Base-by-base conservation (phyloP, 441 rosid genomes). In the Arabidopsis hybrid region DNA sequence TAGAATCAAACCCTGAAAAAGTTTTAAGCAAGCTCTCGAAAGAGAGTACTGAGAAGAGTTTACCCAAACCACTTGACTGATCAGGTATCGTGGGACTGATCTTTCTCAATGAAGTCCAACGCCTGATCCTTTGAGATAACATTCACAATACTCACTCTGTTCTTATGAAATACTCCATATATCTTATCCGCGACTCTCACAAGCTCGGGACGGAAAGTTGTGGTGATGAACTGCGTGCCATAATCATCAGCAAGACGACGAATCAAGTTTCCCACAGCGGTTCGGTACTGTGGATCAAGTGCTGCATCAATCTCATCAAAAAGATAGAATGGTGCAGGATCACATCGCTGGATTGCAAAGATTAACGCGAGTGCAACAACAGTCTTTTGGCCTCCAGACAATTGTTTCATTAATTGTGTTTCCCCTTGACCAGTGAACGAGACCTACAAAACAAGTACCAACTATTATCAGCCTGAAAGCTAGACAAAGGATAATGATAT, bases 391-490 rank as follows among this genome's bases (percentile, higher is more conserved):
- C 99, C 98, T 63, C 98, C 99, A 0, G 97, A 95, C 58, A 91
- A 77, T 66, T 93, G 97, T 83, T 93, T 95, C 97, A 95, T 93
- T 35, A 95, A 90, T 65, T 93, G 99, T 3, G 99, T 95, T 82
- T 95, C 98, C 26, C 96, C 99, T 85, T 90, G 98, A 76, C 98
- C 98, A 3, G 99, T 91, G 71, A 95, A 95, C 5, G 99, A 95
- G 47, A 95, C 99, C 99, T 95, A 77, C 40, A 49, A 81, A 55
- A 52, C 45, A 69, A 78, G 55, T 43, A 63, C 35, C 39, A 56
- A 51, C 38, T 80, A 46, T 58, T 57, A 71, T 69, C 72, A 78
- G 31, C 66, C 38, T 58, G 34, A 18, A 29, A 43, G 13, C 34
- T 61, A 31, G 18, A 60, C 56, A 71, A 71, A 38, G 42, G 29